Evolutionary conservation across 2,329 filamentous ascomycete species (phyloP), one percentile per base, ranked within the genome.

Genomic region (Botrytis paeoniae): DNA sequence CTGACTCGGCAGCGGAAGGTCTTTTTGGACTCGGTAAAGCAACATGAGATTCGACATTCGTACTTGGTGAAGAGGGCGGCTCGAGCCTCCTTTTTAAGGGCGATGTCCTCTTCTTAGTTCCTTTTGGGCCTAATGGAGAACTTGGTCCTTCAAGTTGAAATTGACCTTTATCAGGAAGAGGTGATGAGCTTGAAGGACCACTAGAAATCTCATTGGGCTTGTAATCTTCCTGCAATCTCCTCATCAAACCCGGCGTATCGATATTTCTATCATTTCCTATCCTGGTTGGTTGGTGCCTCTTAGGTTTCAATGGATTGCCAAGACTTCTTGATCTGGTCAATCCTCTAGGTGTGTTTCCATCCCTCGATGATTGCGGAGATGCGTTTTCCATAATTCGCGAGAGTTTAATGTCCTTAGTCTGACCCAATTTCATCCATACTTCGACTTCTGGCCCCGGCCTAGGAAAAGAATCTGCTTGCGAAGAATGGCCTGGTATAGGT

Each of bases 391-490:
- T 89, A 39, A 93, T 83, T 72, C 92, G 88, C 66, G 89, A 87
- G 37, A 93, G 84, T 25, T 78, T 78, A 18, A 84, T 77, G 39
- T 75, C 81, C 61, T 85, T 81, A 16, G 51, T 57, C 32, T 89
- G 82, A 54, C 91, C 88, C 79, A 93, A 94, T 70, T 91, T 89
- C 77, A 92, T 92, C 93, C 93, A 95, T 2, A 95, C 82, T 75
- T 95, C 92, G 45, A 91, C 82, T 3, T 91, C 92, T 54, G 93
- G 91, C 78, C 95, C 92, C 45, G 89, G 87, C 75, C 91, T 88
- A 20, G 91, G 90, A 77, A 86, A 79, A 4, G 65, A 29, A 48
- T 73, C 63, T 62, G 80, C 79, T 70, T 82, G 81, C 65, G 81
- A 81, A 4, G 83, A 83, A 60, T 77, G 78, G 20, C 79, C 80